Evolutionary conservation across 2,329 filamentous ascomycete species (phyloP).

Genomic region (Fusarium irregulare): DNA sequence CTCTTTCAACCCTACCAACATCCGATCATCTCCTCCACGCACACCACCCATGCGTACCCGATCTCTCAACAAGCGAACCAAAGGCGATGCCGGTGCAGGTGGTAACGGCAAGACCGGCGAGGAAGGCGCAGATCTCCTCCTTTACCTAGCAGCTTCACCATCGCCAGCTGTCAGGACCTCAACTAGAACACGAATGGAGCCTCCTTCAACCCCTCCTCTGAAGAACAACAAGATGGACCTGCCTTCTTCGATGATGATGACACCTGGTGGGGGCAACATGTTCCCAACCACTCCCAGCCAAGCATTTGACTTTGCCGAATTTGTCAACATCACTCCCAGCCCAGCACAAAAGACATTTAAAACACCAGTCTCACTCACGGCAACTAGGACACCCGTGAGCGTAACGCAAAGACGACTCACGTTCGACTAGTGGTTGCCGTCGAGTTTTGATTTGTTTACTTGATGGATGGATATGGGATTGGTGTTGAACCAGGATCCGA

Average conservation of each 20-base stretch:
- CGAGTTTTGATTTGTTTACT: constrained; percentile 26
- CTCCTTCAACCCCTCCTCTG: constrained; percentile 80
- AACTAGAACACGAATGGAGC: constrained; percentile 65
- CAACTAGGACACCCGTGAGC: constrained; percentile 68
- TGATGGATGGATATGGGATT: constrained; percentile 6
- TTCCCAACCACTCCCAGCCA: constrained; percentile 84
- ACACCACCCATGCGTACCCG: constrained; percentile 78
- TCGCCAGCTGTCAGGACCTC: constrained; percentile 76
- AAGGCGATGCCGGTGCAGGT: constrained; percentile 56
- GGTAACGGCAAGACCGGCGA: constrained; percentile 71
- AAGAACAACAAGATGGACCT: constrained; percentile 74
- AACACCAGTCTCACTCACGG: constrained; percentile 72
- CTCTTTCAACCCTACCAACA: constrained; percentile 73
- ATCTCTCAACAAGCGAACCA: constrained; percentile 60
- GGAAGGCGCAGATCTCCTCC: constrained; percentile 82
- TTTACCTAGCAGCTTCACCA: constrained; percentile 91
- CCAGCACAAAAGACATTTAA: constrained; percentile 92
- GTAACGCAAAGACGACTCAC: constrained; percentile 81
- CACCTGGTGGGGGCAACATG: constrained; percentile 76
- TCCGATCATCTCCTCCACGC: constrained; percentile 83
- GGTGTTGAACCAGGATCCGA: constrained; percentile 23
- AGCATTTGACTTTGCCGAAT: constrained; percentile 92
- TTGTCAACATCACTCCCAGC: constrained; percentile 96
- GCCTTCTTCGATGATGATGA: constrained; percentile 90
- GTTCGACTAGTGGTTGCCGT: constrained; percentile 73